Evolutionary conservation across 2,329 filamentous ascomycete species (phyloP).

Genomic region (Phialocephala sp.): DNA sequence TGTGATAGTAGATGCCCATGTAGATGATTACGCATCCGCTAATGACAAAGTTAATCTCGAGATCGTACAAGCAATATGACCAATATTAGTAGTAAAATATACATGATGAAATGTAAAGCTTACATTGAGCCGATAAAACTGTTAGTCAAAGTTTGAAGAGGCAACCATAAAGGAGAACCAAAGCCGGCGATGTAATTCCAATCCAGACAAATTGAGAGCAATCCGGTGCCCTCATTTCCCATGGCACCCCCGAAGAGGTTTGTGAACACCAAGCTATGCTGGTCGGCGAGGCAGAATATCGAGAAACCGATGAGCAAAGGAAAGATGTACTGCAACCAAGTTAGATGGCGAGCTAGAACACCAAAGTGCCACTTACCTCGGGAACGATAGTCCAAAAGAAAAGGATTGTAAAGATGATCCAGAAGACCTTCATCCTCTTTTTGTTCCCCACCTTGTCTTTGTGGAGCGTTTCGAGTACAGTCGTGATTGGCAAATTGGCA

Average conservation of each 20-base stretch:
- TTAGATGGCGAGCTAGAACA: too few species aligned
- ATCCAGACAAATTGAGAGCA: slow-evolving; percentile 10
- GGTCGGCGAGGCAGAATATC: slow-evolving; percentile 15
- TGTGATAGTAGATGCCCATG: slow-evolving; percentile 48
- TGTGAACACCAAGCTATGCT: slow-evolving; percentile 14
- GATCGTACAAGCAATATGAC: not conserved
- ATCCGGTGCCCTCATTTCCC: slow-evolving; percentile 13
- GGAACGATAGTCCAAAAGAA: slow-evolving; percentile 55
- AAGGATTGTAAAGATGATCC: slow-evolving; percentile 46
- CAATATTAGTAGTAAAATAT: too few species aligned
- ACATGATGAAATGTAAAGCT: not conserved
- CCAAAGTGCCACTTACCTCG: slow-evolving; percentile 8
- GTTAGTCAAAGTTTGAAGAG: slow-evolving; percentile 13
- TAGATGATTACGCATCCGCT: slow-evolving; percentile 41
- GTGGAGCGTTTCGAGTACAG: slow-evolving; percentile 50
- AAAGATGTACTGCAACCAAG: slow-evolving; percentile 33
- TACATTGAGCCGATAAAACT: slow-evolving; percentile 9
- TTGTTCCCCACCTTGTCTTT: slow-evolving; percentile 45
- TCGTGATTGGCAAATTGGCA: slow-evolving; percentile 56
- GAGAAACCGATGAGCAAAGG: slow-evolving; percentile 19
- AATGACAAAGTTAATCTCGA: not conserved
- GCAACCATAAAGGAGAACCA: slow-evolving; percentile 13
- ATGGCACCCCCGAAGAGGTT: slow-evolving; percentile 14
- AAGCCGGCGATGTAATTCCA: slow-evolving; percentile 17
- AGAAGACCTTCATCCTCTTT: slow-evolving; percentile 48